Base-by-base conservation (phyloP, 352 stramenopile genomes). In the Phytophthora sp. region DNA sequence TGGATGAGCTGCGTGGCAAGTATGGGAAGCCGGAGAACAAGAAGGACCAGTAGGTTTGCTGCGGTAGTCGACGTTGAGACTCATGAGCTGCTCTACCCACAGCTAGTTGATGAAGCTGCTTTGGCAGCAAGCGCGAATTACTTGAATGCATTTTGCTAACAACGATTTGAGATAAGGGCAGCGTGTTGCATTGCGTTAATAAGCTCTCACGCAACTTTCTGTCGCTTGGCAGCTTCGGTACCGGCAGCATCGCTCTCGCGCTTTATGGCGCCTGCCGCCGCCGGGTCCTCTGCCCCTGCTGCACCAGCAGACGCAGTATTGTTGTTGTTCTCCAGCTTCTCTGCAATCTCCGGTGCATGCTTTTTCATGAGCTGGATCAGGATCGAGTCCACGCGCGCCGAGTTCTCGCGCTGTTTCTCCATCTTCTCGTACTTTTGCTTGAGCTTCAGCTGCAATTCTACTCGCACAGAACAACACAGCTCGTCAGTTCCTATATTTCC, bases 401-500 rank as follows among this genome's bases (percentile, higher is more conserved):
- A 91, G 66, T 93, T 90, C 63, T 94, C 84, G 62, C 83, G 81
- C 62, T 92, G 84, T 44, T 94, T 94, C 48, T 94, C 84, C 74
- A 93, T 88, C 61, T 94, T 94, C 44, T 95, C 87, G 57, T 84
- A 85, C 39, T 93, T 94, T 32, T 92, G 87, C 73, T 95, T 95
- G 38, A 94, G 77, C 70, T 94, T 94, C 28, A 94, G 66, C 42
- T 91, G 82, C 32, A 95, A 59, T 50, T 93, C 87, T 95, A 52
- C 31, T 54, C 50, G 39, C 18, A 54, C 11, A 48, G 38, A 58
- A 11, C 5, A 21, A n/a, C 17, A 41, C 21, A 54, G 31, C 18
- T 0, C 35, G 27, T 27, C 23, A 55, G 17, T 28, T 17, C 28
- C 34, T 34, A 23, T 4, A 24, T 27, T 15, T 27, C 9, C 2